phyloP scores from a whole-genome alignment of 2,329 filamentous ascomycete species.

The Rhynchosporium secalis region DNA sequence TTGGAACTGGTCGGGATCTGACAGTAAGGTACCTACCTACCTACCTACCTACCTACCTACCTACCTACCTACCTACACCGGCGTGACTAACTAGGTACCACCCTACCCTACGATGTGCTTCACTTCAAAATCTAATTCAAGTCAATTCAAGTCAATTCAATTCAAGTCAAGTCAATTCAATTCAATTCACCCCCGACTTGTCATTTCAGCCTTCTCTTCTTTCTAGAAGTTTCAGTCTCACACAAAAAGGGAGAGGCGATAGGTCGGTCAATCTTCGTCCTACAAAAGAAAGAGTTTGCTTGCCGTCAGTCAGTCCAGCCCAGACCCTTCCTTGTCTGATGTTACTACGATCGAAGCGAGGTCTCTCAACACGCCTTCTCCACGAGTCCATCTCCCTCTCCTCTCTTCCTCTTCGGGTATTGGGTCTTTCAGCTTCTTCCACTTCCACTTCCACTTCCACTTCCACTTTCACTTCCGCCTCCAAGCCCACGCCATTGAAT shows the following conservation, averaged over 20 bases:
- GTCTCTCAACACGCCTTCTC: background rate
- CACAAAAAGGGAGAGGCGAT: background rate
- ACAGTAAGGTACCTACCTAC: background rate
- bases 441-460: background rate
- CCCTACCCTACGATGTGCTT: too few species aligned
- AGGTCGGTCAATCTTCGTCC: background rate
- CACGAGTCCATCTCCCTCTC: background rate
- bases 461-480: background rate
- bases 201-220: background rate
- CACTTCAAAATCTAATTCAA: too few species aligned
- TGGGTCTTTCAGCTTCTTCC: background rate
- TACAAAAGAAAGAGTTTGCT: too few species aligned
- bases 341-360: slow-evolving; percentile 6
- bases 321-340: background rate
- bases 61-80: background rate
- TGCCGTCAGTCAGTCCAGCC: too few species aligned
- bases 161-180: too few species aligned
- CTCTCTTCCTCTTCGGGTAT: background rate
- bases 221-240: background rate
- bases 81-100: slow-evolving; percentile 6
- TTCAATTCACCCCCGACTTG: background rate
- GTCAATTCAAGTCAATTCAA: too few species aligned
- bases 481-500: background rate
- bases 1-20: background rate
- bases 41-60: too few species aligned